Conservation (phyloP, 129 eudicot genomes). For the Apium graveolens region DNA sequence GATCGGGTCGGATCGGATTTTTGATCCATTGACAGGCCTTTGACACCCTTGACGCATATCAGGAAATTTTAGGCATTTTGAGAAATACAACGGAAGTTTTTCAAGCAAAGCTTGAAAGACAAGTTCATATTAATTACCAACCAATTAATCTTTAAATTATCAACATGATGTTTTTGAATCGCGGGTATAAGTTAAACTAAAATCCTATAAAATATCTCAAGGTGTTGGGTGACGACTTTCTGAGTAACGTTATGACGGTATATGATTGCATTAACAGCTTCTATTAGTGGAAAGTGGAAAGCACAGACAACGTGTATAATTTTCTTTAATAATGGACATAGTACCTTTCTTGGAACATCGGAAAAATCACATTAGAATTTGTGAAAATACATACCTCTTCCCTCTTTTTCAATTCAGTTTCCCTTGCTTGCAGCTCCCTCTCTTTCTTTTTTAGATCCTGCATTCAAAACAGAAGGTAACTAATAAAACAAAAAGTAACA, state of each 20-base stretch:
- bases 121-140: not conserved
- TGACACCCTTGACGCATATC: not conserved
- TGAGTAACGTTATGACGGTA: not conserved
- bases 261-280: not conserved
- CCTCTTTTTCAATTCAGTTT: slow-evolving; percentile 78
- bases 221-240: not conserved
- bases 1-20: too few species aligned
- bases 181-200: not conserved
- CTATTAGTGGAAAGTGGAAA: not conserved
- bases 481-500: not conserved
- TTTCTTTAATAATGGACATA: not conserved
- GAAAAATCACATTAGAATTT: not conserved
- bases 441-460: slow-evolving; percentile 85
- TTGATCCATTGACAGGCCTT: too few species aligned
- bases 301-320: not conserved
- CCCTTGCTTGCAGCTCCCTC: slow-evolving; percentile 79
- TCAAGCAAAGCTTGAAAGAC: not conserved
- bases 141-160: not conserved
- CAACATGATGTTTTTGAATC: not conserved
- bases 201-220: not conserved
- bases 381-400: slow-evolving; percentile 57
- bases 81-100: not conserved
- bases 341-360: not conserved
- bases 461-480: slow-evolving; percentile 13
- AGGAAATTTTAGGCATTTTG: not conserved